Base-by-base conservation (phyloP, 352 stramenopile genomes). In the Globisporangium irregulare region DNA sequence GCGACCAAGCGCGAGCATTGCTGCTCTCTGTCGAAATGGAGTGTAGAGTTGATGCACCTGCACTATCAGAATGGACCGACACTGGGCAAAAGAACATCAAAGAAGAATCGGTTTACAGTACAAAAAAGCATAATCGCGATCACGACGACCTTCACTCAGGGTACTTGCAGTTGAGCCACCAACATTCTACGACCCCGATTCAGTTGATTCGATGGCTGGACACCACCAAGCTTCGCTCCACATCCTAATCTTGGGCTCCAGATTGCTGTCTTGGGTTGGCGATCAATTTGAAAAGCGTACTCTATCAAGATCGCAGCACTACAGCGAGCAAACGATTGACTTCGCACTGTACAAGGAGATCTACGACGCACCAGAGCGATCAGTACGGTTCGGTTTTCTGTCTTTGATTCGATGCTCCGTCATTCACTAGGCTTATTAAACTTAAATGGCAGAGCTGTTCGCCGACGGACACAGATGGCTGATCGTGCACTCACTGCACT, bases 401-500 rank as follows among this genome's bases (percentile, higher is more conserved):
- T 15, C 38, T 46, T 46, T 7, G 14, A 14, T 20, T 43, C 36
- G 38, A 20, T 46, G 41, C 7, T 50, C 15, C 41, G 7, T 22
- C 15, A n/a, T 50, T 50, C 41, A 50, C 41, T 22, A 8, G 38
- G 38, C 4, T 46, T 0, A 46, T 18, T n/a, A 50, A 20, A 50
- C 14, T 48, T 25, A 61, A 24, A 61, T 61, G 20, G 10, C 56
- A 4, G 56, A 48, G 25, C 61, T 68, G 50, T 68, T 63, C 3
- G 81, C 87, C 0, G 84, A 95, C 4, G 89, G 87, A 73, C 89
- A 97, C 12, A 94, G 71, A 51, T 79, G 55, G 12, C 54, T 77
- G 70, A 97, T 79, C 61, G 75, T 79, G 71, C 89, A 97, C 53
- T 91, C 77, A 20, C 22, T 66, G 74, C 89, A 97, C 67, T 91